phyloP scores from a whole-genome alignment of 2,329 filamentous ascomycete species.

The Claviceps sp. region DNA sequence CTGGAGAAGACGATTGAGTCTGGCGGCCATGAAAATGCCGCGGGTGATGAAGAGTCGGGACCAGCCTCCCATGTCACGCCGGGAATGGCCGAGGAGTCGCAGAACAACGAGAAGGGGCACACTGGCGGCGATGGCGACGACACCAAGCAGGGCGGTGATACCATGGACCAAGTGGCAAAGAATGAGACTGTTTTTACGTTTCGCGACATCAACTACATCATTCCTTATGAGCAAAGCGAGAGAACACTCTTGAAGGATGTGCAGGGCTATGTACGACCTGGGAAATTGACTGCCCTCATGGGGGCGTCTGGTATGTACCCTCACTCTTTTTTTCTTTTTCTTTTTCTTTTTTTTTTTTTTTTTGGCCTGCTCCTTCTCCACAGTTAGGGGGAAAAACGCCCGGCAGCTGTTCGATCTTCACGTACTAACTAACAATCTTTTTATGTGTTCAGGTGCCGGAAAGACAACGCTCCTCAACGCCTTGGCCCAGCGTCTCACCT shows the following conservation, averaged over 20 bases:
- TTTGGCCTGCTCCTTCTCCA: too few relatives aligned
- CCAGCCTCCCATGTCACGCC: conserved; percentile 37
- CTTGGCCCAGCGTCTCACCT: conserved; percentile 60
- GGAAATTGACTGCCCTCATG: conserved; percentile 70
- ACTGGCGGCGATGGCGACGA: conserved; percentile 13
- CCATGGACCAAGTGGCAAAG: conserved; percentile 38
- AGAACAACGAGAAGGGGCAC: conserved; percentile 5
- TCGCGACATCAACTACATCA: conserved; percentile 35
- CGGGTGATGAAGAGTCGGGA: conserved; percentile 35
- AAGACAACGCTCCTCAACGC: conserved; percentile 67
- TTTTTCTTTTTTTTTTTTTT: neutral
- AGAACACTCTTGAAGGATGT: conserved; percentile 61
- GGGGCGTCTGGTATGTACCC: conserved; percentile 32
- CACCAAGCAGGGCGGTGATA: conserved; percentile 9
- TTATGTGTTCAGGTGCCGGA: conserved; percentile 28
- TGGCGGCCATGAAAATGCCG: conserved; percentile 29
- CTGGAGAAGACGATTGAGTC: conserved; percentile 44
- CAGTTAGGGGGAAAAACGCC: too few relatives aligned
- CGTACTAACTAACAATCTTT: neutral
- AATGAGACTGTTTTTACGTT: conserved; percentile 48
- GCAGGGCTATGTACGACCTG: conserved; percentile 74
- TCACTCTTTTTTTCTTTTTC: neutral
- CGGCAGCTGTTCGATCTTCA: too few relatives aligned
- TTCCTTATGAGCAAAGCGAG: conserved; percentile 45
- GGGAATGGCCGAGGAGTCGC: conserved; percentile 35